A percentile compares a stretch with the other conserved stretches of the same genome.
Evolutionary conservation across 345 rosid species (phyloP).

Genomic region (Adansonia digitata): DNA sequence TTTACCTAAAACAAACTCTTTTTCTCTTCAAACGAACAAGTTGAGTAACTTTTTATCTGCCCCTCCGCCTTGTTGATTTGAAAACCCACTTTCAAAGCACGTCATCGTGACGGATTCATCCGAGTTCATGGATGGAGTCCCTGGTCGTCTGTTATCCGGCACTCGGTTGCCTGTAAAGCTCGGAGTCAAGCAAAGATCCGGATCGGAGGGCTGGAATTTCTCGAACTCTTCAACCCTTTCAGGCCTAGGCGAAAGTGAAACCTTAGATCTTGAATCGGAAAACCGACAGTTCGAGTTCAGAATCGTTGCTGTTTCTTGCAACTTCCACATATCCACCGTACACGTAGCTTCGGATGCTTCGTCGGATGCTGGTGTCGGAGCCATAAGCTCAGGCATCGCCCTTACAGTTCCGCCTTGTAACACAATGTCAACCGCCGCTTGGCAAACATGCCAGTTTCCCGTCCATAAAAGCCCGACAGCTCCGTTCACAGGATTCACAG

Average conservation of each 20-base stretch:
- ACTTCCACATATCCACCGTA: slow-evolving; percentile 47
- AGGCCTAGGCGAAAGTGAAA: slow-evolving; percentile 35
- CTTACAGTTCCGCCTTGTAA: slow-evolving; percentile 68
- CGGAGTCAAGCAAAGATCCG: slow-evolving; percentile 61
- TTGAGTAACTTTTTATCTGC: slow-evolving; percentile 29
- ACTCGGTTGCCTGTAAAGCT: slow-evolving; percentile 19
- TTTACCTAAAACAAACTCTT: slow-evolving; percentile 7
- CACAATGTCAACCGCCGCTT: slow-evolving; percentile 86
- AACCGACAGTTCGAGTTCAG: slow-evolving; percentile 51
- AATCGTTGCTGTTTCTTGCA: slow-evolving; percentile 24
- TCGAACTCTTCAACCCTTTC: slow-evolving; percentile 30
- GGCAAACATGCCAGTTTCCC: slow-evolving; percentile 83
- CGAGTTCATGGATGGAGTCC: slow-evolving; percentile 78
- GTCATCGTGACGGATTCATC: slow-evolving; percentile 81
- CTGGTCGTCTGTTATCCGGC: slow-evolving; percentile 38
- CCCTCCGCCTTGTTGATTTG: slow-evolving; percentile 29
- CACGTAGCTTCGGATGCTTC: slow-evolving; percentile 67
- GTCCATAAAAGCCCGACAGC: slow-evolving; percentile 97
- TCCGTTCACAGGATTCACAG: slow-evolving; percentile 94
- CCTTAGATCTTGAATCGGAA: slow-evolving; percentile 61
- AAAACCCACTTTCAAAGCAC: slow-evolving; percentile 44
- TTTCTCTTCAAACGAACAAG: slow-evolving; percentile 43
- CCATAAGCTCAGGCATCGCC: slow-evolving; percentile 60
- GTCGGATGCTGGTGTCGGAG: slow-evolving; percentile 41
- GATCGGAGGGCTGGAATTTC: slow-evolving; percentile 42